These are phyloP conservation scores for Penicillium sp. DNA, from an alignment of 2,329 filamentous ascomycete species.

Conservation along the genomic window DNA sequence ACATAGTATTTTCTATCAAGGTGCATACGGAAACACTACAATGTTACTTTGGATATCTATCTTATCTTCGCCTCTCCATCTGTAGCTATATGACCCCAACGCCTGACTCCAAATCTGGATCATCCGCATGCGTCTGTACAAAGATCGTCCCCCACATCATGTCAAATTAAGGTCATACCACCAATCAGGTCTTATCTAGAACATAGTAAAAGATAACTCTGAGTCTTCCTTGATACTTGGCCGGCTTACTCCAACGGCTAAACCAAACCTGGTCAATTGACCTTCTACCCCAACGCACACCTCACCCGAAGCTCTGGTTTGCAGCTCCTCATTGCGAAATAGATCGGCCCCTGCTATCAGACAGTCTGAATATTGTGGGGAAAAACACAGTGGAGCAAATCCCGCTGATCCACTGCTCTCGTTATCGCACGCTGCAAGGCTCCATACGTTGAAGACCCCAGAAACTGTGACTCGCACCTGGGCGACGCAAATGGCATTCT, in stretches of 20 bases:
- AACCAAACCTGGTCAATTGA: background rate
- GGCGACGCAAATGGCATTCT: background rate
- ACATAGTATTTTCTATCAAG: background rate
- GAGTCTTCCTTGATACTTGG: background rate
- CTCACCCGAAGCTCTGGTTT: background rate
- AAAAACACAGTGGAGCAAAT: constrained; percentile 8
- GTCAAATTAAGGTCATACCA: background rate
- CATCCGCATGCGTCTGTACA: background rate
- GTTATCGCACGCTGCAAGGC: constrained; percentile 3
- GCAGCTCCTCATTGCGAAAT: background rate
- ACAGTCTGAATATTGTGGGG: constrained; percentile 14
- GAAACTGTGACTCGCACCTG: background rate
- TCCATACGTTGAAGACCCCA: background rate
- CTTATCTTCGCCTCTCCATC: background rate
- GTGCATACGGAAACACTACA: background rate
- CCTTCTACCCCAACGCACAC: constrained; percentile 7
- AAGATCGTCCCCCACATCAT: background rate
- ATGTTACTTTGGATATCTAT: background rate
- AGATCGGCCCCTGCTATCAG: constrained; percentile 8
- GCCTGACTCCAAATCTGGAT: background rate
- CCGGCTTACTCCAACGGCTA: constrained; percentile 2
- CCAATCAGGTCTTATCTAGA: background rate
- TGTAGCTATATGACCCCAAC: background rate
- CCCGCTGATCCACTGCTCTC: background rate
- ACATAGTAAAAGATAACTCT: background rate